These are phyloP conservation scores for Heteromeles arbutifolia DNA, from an alignment of 306 rosid genomes.

Conservation along the genomic window DNA sequence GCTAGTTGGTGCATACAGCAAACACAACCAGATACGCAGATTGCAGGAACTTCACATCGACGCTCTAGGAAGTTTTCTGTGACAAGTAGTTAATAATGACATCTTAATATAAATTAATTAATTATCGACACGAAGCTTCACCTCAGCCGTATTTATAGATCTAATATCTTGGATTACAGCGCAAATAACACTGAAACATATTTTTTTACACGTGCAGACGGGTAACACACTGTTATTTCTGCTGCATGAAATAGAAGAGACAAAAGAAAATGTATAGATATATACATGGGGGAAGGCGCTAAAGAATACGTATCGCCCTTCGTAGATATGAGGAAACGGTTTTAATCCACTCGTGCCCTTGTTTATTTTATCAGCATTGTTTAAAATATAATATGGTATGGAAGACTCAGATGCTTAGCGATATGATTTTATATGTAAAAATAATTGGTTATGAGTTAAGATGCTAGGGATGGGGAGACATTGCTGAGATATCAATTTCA, in stretches of 20 bases:
- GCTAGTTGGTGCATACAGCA: not conserved
- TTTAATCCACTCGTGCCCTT: not conserved
- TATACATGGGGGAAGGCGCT: too few species aligned
- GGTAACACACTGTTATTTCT: not conserved
- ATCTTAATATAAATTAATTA: not conserved
- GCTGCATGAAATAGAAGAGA: too few species aligned
- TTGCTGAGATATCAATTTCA: not conserved
- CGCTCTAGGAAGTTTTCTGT: not conserved
- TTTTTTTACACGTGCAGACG: not conserved
- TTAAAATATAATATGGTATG: not conserved
- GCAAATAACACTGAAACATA: not conserved
- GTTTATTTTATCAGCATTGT: not conserved
- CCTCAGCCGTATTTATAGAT: not conserved
- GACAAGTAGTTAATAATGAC: not conserved
- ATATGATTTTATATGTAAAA: not conserved
- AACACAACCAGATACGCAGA: not conserved
- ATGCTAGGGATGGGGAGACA: not conserved
- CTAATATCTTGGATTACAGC: not conserved
- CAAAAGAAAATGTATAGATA: too few species aligned
- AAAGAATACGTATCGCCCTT: not conserved
- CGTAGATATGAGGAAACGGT: slow-evolving; percentile 1
- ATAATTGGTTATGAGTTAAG: not conserved
- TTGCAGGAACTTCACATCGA: not conserved
- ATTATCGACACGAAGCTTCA: not conserved
- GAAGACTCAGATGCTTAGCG: too few species aligned